phyloP scores from a whole-genome alignment of 75 land plant genomes.

The Gnetum montanum region DNA sequence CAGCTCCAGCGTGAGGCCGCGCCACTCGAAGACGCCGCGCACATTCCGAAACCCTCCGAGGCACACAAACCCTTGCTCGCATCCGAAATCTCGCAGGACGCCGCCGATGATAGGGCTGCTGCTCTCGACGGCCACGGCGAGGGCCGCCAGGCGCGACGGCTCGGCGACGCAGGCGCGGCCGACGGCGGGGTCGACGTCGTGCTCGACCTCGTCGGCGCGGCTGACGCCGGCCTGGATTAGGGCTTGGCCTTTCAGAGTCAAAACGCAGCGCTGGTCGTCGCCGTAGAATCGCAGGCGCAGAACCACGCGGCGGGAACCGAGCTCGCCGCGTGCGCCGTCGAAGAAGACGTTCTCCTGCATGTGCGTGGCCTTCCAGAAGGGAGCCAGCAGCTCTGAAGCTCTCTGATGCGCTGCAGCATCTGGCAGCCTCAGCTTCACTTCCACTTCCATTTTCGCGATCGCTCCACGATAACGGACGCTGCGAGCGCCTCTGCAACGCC shows the following conservation, averaged over 20 bases:
- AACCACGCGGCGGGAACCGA: constrained; percentile 35
- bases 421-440: constrained; percentile 64
- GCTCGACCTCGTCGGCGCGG: constrained; percentile 75
- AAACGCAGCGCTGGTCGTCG: constrained; percentile 50
- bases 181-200: constrained; percentile 46
- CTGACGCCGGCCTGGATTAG: constrained; percentile 53
- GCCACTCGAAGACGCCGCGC: constrained; percentile 72
- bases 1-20: constrained; percentile 66
- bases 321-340: constrained; percentile 39
- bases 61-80: constrained; percentile 45
- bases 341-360: constrained; percentile 78
- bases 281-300: constrained; percentile 89
- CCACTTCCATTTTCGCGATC: constrained; percentile 95
- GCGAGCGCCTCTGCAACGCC: too few species aligned
- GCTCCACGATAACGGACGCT: too few species aligned
- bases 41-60: constrained; percentile 87
- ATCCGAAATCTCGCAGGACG: constrained; percentile 40
- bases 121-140: constrained; percentile 26
- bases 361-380: constrained; percentile 46
- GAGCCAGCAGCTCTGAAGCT: constrained; percentile 46
- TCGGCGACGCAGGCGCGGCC: constrained; percentile 65
- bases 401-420: constrained; percentile 40
- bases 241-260: constrained; percentile 70
- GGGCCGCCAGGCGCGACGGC: constrained; percentile 22
- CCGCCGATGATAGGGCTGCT: constrained; percentile 23